Conservation (phyloP, 345 rosid genomes). For the Erucastrum elatum region DNA sequence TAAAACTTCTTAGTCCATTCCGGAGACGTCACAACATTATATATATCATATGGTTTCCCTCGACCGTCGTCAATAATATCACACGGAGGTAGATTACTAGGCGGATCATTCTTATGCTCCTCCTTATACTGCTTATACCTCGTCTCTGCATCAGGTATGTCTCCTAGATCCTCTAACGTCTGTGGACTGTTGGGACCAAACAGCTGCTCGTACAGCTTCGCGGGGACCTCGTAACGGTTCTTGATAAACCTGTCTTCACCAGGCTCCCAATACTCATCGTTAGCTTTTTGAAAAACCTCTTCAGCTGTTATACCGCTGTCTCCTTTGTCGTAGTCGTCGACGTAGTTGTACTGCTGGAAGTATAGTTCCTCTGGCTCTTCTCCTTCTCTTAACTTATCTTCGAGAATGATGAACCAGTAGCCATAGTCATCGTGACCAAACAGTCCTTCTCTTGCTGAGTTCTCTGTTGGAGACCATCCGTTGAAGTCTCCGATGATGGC, state of each 20-base stretch:
- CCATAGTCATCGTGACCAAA: slow-evolving; percentile 93
- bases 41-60: slow-evolving; percentile 78
- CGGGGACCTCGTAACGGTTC: slow-evolving; percentile 77
- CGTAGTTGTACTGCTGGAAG: slow-evolving; percentile 92
- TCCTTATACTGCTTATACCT: slow-evolving; percentile 76
- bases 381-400: slow-evolving; percentile 86
- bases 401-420: slow-evolving; percentile 88
- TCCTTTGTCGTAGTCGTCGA: slow-evolving; percentile 88
- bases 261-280: slow-evolving; percentile 98
- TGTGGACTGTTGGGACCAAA: slow-evolving; percentile 98
- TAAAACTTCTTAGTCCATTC: slow-evolving; percentile 67
- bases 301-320: slow-evolving; percentile 74
- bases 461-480: slow-evolving; percentile 88
- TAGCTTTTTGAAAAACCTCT: slow-evolving; percentile 71
- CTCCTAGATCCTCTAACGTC: slow-evolving; percentile 72
- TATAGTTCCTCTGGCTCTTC: slow-evolving; percentile 83
- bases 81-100: slow-evolving; percentile 73
- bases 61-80: slow-evolving; percentile 77
- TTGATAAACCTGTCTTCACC: slow-evolving; percentile 85
- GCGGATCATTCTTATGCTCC: slow-evolving; percentile 88
- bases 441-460: slow-evolving; percentile 81
- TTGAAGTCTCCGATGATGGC: slow-evolving; percentile 87
- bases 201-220: slow-evolving; percentile 83
- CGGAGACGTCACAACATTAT: slow-evolving; percentile 53
- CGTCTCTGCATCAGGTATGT: slow-evolving; percentile 77